These are phyloP conservation scores for Passalora sequoiae DNA, from an alignment of 2,329 filamentous ascomycete genomes.

Conservation along the genomic window DNA sequence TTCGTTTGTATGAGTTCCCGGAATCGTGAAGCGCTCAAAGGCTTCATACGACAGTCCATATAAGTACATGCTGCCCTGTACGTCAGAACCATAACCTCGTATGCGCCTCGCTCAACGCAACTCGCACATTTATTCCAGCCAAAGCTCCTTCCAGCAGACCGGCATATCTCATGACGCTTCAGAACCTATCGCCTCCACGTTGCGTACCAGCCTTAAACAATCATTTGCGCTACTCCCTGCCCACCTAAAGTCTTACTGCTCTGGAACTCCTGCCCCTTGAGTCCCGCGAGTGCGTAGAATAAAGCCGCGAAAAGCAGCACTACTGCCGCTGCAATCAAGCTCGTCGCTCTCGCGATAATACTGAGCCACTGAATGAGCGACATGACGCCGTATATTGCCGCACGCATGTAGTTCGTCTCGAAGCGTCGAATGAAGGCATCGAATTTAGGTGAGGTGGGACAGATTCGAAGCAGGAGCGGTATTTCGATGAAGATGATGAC, in stretches of 20 bases:
- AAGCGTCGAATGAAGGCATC: conserved; percentile 85
- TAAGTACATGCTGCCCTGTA: no score
- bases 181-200: no score
- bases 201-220: no score
- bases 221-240: conserved; percentile 93
- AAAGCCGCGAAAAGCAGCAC: conserved; percentile 69
- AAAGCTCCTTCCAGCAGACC: no score
- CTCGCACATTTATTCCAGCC: no score
- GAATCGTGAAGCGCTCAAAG: no score
- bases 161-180: no score
- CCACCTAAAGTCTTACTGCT: conserved; percentile 95
- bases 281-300: conserved; percentile 74
- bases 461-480: conserved; percentile 92
- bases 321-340: conserved; percentile 79
- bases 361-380: conserved; percentile 80
- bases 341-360: conserved; percentile 58
- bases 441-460: conserved; percentile 86
- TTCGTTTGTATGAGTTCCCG: no score
- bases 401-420: conserved; percentile 95
- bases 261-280: conserved; percentile 81
- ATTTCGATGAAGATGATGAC: conserved; percentile 60
- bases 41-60: no score
- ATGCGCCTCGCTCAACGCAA: no score
- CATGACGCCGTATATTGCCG: conserved; percentile 78
- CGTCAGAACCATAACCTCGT: no score